phyloP scores from a whole-genome alignment of 805 yeast species.

The Candida tammaniensis region DNA sequence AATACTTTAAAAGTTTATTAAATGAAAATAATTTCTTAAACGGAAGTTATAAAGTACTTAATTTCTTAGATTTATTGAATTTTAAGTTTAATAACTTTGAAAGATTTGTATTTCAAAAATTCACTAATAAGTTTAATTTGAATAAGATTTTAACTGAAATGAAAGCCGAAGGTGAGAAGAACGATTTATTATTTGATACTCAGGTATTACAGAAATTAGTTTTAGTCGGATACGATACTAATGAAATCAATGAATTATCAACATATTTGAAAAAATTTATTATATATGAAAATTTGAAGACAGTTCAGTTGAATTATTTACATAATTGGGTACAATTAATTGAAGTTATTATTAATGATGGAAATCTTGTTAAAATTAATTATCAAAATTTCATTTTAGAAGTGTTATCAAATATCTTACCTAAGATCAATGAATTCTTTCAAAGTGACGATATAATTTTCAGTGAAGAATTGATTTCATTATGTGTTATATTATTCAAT shows the following conservation, averaged over 20 bases:
- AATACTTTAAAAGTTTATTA: slow-evolving; percentile 53
- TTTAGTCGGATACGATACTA: slow-evolving; percentile 8
- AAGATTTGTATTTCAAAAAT: slow-evolving; percentile 31
- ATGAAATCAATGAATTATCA: slow-evolving; percentile 6
- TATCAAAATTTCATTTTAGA: slow-evolving; percentile 61
- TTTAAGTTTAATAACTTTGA: slow-evolving; percentile 48
- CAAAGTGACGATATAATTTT: slow-evolving; percentile 48
- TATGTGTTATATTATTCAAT: slow-evolving; percentile 65
- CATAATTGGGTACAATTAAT: slow-evolving; percentile 84
- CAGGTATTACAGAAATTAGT: slow-evolving; percentile 1
- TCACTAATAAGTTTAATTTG: slow-evolving; percentile 28
- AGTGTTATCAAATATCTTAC: slow-evolving; percentile 70
- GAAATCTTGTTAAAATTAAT: slow-evolving; percentile 42
- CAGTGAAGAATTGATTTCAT: slow-evolving; percentile 73
- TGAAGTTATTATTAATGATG: slow-evolving; percentile 66
- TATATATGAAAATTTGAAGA: slow-evolving; percentile 45
- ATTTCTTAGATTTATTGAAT: slow-evolving; percentile 69
- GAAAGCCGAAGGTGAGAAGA: slow-evolving; percentile 7
- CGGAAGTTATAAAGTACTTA: slow-evolving; percentile 65
- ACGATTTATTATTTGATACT: slow-evolving; percentile 1
- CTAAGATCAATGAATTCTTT: slow-evolving; percentile 72
- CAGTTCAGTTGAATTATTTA: slow-evolving; percentile 57
- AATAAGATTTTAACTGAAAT: slow-evolving; percentile 34
- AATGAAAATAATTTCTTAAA: slow-evolving; percentile 47
- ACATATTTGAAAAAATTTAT: slow-evolving; percentile 40